Conservation (phyloP, 148 eudicot genomes). For the Cornus kousa region DNA sequence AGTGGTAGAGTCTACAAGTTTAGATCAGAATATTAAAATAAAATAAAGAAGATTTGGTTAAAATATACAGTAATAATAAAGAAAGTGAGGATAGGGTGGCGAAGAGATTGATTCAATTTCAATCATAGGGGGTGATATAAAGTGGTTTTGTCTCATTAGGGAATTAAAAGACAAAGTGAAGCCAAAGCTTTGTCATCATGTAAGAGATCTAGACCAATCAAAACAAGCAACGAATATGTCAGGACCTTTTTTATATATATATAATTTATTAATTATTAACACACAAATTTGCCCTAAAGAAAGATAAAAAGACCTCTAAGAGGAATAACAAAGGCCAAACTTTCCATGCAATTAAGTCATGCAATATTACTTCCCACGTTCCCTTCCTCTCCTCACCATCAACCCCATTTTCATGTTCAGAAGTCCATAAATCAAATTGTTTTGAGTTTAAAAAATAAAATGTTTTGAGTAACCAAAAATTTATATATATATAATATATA, state of each 20-base stretch:
- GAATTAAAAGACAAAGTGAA: slow-evolving; percentile 32
- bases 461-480: too few species aligned
- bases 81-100: slow-evolving; percentile 4
- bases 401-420: not conserved
- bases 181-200: slow-evolving; percentile 24
- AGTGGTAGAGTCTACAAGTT: not conserved
- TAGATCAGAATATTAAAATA: not conserved
- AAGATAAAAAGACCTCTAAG: not conserved
- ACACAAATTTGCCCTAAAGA: not conserved
- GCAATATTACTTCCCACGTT: not conserved
- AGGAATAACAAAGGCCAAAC: slow-evolving; percentile 12
- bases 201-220: slow-evolving; percentile 12
- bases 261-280: not conserved
- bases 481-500: too few species aligned
- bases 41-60: not conserved
- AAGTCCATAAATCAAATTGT: not conserved
- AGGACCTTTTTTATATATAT: not conserved
- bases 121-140: slow-evolving; percentile 23
- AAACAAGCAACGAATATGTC: slow-evolving; percentile 46
- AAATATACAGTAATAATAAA: not conserved
- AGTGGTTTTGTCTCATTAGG: slow-evolving; percentile 49
- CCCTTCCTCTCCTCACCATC: not conserved
- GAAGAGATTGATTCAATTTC: slow-evolving; percentile 27
- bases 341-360: slow-evolving; percentile 32
- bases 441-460: too few species aligned